Percentiles rank a stretch among this genome's conserved stretches.
Conservation (phyloP, 345 rosid genomes). For the Lepidium africanum region DNA sequence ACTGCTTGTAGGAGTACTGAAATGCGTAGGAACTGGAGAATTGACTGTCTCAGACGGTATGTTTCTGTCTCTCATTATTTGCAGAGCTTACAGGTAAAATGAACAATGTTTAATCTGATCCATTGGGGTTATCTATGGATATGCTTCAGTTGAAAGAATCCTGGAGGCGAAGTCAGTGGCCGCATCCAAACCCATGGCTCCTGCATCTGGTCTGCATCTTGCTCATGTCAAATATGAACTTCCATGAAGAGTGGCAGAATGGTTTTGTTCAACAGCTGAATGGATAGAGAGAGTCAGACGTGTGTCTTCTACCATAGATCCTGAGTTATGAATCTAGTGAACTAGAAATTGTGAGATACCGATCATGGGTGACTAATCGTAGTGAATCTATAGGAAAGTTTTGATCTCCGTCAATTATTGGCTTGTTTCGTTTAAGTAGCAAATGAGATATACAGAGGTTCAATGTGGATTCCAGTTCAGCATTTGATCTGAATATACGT, state of each 20-base stretch:
- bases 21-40: slow-evolving; percentile 80
- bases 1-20: slow-evolving; percentile 75
- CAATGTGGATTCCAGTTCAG: not conserved
- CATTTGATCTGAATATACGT: not conserved
- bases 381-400: not conserved
- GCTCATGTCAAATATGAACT: slow-evolving; percentile 75
- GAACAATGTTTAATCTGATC: not conserved
- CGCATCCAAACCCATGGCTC: slow-evolving; percentile 84
- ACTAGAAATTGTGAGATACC: not conserved
- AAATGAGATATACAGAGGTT: not conserved
- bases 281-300: slow-evolving; percentile 1
- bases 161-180: slow-evolving; percentile 59
- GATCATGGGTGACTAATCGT: not conserved
- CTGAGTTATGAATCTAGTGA: not conserved
- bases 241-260: slow-evolving; percentile 21
- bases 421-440: not conserved
- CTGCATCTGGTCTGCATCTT: slow-evolving; percentile 77
- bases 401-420: not conserved
- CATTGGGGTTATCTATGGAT: not conserved
- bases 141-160: slow-evolving; percentile 54
- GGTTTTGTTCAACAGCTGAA: not conserved
- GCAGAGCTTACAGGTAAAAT: not conserved
- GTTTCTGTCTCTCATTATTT: not conserved
- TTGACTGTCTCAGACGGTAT: slow-evolving; percentile 60
- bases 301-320: not conserved